A percentile compares a stretch with the other conserved stretches of the same genome.
Conservation (phyloP, 257 asterid genomes). For the Plantago ovata region DNA sequence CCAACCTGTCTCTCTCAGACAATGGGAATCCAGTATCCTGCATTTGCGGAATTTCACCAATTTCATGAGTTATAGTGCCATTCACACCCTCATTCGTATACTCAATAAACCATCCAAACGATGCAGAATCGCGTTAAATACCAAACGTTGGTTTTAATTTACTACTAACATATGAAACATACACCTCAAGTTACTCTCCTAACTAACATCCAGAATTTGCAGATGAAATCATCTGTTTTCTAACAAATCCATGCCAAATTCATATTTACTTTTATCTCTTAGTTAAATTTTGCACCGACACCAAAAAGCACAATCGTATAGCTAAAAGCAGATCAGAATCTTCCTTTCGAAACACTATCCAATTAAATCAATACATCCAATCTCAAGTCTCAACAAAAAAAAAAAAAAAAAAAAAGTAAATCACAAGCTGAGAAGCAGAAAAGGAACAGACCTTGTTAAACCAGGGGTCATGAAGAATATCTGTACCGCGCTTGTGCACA, state of each 20-base stretch:
- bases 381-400: not conserved
- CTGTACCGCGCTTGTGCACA: slow-evolving; percentile 96
- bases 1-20: slow-evolving; percentile 94
- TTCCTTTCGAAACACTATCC: slow-evolving; percentile 3
- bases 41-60: slow-evolving; percentile 25
- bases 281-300: too few species aligned
- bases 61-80: not conserved
- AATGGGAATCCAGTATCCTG: slow-evolving; percentile 98
- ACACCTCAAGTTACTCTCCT: too few species aligned
- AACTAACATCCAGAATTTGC: not conserved
- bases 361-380: slow-evolving; percentile 12
- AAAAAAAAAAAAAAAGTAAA: not conserved
- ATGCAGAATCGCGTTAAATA: slow-evolving; percentile 4
- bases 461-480: slow-evolving; percentile 98
- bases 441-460: slow-evolving; percentile 74
- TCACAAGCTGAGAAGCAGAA: too few species aligned
- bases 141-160: slow-evolving; percentile 11
- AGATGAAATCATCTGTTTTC: too few species aligned
- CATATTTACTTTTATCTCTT: too few species aligned
- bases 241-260: too few species aligned
- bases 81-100: not conserved
- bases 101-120: slow-evolving; percentile 10
- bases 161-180: slow-evolving; percentile 2
- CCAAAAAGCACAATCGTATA: not conserved
- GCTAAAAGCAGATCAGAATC: slow-evolving; percentile 19